Evolutionary conservation across 176 grass and related monocot genomes (phyloP), one percentile per base, ranked within the genome.

Genomic region (Tuctoria greenei): DNA sequence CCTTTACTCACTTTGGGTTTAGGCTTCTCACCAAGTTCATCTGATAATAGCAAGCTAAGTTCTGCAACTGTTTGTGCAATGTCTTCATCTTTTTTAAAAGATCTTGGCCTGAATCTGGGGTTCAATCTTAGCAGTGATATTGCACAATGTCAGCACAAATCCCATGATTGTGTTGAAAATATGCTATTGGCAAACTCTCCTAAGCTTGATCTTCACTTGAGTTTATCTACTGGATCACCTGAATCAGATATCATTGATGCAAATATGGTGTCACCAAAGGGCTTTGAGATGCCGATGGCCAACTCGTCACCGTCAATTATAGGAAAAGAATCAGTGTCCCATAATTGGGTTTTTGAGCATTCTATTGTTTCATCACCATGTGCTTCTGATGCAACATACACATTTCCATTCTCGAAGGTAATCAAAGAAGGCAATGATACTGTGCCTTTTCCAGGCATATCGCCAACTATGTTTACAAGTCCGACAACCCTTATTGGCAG

Each of bases 21-120:
- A 75, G 80, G 85, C 31, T 51, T 28, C 39, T 98, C 87, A 72
- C 74, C 65, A 69, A 84, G 86, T 67, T 93, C 87, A 41, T 90
- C 91, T 72, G 79, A 86, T 41, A 87, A 77, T 67, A 90, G 85
- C 75, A 99, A 99, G 86, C 64, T 82, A 34, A 99, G 83, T 66
- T 92, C 89, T 38, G 75, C 79, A 54, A 86, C 86, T 82, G 65
- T 67, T 60, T 93, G 80, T 56, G 72, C 71, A 75, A 61, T 79
- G 26, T 88, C 78, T 64, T 71, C 82, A 71, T 92, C 76, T 47
- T 88, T 86, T n/a, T 66, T 79, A 8, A 95, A 86, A 76, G 91
- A 90, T 78, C 76, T 87, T 43, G 88, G 77, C 58, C 83, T 99
- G 71, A 88, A 85, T 77, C 84, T 88, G 26, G 78, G 94, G 66